Evolutionary conservation across 1,284 basidiomycete species (phyloP), one percentile per base, ranked within the genome.

Genomic region (Sporisorium exsertum): DNA sequence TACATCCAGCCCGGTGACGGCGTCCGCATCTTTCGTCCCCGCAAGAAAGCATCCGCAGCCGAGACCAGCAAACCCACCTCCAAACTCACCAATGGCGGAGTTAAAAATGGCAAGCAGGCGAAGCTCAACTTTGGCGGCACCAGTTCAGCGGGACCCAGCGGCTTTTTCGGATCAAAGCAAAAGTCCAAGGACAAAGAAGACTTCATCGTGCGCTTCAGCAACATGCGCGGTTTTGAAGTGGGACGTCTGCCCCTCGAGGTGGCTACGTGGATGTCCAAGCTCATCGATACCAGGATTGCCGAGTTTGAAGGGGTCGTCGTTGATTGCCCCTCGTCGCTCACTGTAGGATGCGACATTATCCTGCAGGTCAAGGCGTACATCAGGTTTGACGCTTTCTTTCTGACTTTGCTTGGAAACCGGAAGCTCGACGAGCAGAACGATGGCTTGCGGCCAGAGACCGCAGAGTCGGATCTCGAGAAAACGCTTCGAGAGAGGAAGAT

Each of bases 391-490:
- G 75, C 75, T 6, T 78, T 75, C 43, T 70, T 76, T 47, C 47
- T 61, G 15, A 52, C 26, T 7, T 33, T 73, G 18, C 20, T 60
- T 2, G 55, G 56, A 5, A 45, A 43, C 5, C 22, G 49, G 6
- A 32, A 50, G 5, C 27, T 43, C 24, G 64, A 63, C 9, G 61
- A 69, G 18, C 60, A 67, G 43, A 66, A 66, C 35, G 64, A 72
- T 12, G 69, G 46, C 2, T 22, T 78, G 56, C 47, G 67, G 9
- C 62, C 72, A 18, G 92, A 93, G 84, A 91, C 91, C 0, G 87
- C 90, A 53, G 94, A 95, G 81, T 94, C 92, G 0, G 87, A 88
- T 3, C 89, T 90, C 60, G 94, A 95, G 86, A 90, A 91, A 72
- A 86, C 85, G 18, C 87, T 95, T n/a, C 89, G 93, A 37, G 91